These are phyloP conservation scores for Sporisorium exsertum DNA, from an alignment of 1,284 basidiomycete genomes.

Conservation along the genomic window DNA sequence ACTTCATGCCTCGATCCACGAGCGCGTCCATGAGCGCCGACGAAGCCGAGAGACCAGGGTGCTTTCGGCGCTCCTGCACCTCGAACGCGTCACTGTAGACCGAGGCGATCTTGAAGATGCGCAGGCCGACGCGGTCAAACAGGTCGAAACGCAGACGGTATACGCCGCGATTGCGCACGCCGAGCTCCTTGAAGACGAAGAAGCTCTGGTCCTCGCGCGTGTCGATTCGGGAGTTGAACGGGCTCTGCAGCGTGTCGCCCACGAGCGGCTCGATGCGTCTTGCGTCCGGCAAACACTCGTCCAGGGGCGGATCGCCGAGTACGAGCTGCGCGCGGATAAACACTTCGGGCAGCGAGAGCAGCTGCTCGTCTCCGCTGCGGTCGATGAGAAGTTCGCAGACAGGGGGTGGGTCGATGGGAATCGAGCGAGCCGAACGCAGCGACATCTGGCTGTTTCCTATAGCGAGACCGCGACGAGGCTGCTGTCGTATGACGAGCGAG, in stretches of 20 bases:
- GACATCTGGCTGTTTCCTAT: constrained; percentile 55
- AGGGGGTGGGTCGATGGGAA: constrained; percentile 50
- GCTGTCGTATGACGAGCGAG: constrained; percentile 50
- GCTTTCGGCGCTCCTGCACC: constrained; percentile 44
- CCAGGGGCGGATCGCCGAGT: constrained; percentile 18
- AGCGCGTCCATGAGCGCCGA: constrained; percentile 43
- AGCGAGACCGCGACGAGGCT: constrained; percentile 44
- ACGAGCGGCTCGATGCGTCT: constrained; percentile 36
- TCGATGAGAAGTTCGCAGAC: constrained; percentile 54
- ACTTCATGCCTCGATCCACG: constrained; percentile 47
- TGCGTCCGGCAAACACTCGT: constrained; percentile 39
- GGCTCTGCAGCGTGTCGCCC: constrained; percentile 38
- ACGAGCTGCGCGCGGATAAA: constrained; percentile 47
- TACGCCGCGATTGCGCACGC: constrained; percentile 44
- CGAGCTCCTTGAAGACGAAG: constrained; percentile 60
- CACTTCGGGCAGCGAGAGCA: constrained; percentile 45
- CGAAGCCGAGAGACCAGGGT: constrained; percentile 30
- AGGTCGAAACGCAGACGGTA: constrained; percentile 57
- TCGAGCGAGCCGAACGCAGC: constrained; percentile 38
- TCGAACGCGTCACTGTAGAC: constrained; percentile 48
- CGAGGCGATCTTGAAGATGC: constrained; percentile 35
- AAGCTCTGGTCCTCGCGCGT: constrained; percentile 48
- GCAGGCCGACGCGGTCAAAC: constrained; percentile 36
- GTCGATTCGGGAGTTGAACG: constrained; percentile 50
- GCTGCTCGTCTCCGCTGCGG: constrained; percentile 44